Base-by-base conservation (phyloP, 2,329 filamentous ascomycete species). In the Cladorrhinum sp. region DNA sequence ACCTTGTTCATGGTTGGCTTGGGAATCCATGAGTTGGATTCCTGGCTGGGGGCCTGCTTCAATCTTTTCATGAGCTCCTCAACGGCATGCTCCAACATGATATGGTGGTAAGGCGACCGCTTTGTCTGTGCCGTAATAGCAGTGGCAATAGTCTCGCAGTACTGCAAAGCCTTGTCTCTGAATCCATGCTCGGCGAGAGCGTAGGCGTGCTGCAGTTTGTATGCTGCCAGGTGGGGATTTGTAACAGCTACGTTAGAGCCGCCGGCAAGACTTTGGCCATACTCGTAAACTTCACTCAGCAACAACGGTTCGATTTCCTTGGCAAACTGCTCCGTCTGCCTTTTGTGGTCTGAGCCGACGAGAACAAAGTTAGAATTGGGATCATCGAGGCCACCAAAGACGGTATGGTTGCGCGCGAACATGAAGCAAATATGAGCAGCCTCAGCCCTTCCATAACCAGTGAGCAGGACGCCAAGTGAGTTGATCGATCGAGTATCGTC, bases 1-100 rank as follows among this genome's bases (percentile, higher is more conserved):
- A 98, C 92, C 75, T 96, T 96, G 74, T 96, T 93, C 84, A 98
- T 96, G 73, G 87, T 97, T 6, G 93, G 92, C 74, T 95, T 96
- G 1, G 92, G 89, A 56, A 99, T 95, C 91, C 93, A 96, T 1
- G 92, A 93, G 20, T 85, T 87, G 6, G 87, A 88, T 58, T 85
- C 87, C 66, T 95, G 92, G 70, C 89, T 91, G 12, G 93, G 92
- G 18, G 92, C 89, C 72, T 95, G 90, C 67, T 89, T 93, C 41
- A 99, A 79, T 62, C 93, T 87, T 65, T 88, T 89, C 71, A 85
- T 86, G 29, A 99, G 81, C 71, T 98, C 93, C 61, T 96, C 92
- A 7, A 98, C 83, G 27, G 87, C 85, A 10, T 83, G 79, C 63
- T 95, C 86, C 50, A 99, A 81, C 27, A 87, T 76, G 13, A 83